Evolutionary conservation across 495 filamentous ascomycete species (phyloP), one percentile per base, ranked within the genome.

Genomic region (Ascobolus immersus): DNA sequence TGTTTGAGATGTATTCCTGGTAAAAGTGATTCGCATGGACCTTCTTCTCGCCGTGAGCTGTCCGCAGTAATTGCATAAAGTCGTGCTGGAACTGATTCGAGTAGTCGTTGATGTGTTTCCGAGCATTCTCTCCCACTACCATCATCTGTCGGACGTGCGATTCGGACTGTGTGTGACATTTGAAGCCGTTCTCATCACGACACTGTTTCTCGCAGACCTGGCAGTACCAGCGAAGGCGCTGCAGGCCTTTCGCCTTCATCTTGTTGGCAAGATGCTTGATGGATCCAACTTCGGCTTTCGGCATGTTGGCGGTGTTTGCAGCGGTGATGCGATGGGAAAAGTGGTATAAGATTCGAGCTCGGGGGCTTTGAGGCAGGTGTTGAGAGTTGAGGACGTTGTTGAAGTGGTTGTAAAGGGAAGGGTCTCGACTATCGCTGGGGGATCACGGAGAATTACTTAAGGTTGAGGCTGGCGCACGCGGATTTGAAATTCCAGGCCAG

Each of bases 21-120:
- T 99, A 99, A 49, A 92, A 93, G 33, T 77, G 70, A 39, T 94
- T 94, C 5, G 78, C 61, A 20, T 79, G 61, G 2, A 93, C 66
- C 33, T 64, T 57, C 55, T 94, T 94, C 48, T 82, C 75, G 24
- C 78, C 77, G 40, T 96, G 89, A 0, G 63, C 60, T 1, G 81
- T 89, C 28, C 64, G 58, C 7, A 96, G 56, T 3, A 75, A 58
- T 37, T 65, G 54, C 2, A 92, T 24, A 42, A 96, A 96, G 50
- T 82, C 76, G 27, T 62, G 58, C 40, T 71, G 56, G 51, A 99
- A 99, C 40, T 91, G 58, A 21, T 61, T 57, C 40, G 59, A 69
- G 59, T 65, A 94, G 27, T 75, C 62, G 32, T 78, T 57, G 39
- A 93, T 86, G 44, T 64, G 59, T 44, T 74, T 77, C 40, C 70